Evolutionary conservation across 352 stramenopile species (phyloP), one percentile per base, ranked within the genome.

Genomic region (Pythium folliculosum): DNA sequence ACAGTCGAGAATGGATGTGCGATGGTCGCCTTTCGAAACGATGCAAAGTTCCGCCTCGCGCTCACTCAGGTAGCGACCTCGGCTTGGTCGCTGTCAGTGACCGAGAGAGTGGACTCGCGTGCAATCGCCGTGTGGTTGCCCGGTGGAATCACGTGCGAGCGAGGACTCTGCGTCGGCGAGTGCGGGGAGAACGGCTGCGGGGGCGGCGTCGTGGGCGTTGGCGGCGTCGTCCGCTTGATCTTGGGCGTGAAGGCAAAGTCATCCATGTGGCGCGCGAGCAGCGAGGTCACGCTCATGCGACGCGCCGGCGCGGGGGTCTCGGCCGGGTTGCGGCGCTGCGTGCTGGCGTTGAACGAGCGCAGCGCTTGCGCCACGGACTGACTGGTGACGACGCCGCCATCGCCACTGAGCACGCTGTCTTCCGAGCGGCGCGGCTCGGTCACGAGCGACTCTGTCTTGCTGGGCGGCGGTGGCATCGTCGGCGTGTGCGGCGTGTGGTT

Each of bases 151-250:
- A 1, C 17, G 10, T 49, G 4, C 14, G 9, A 16, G 14, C 48
- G 4, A 21, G 45, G 44, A n/a, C 57, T 63, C 19, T 63, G 22
- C 12, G 14, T 51, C 6, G 57, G 57, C 32, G 57, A 48, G 27
- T 55, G 27, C 8, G 57, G 57, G 12, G 57, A 47, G 30, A 63
- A 63, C 2, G 40, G 27, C 25, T 52, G 44, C 57, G 30, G 57
- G n/a, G 57, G 44, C 44, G 57, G 57, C 44, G 57, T 63, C 27
- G 30, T 55, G 9, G 57, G 27, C 57, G 57, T 55, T 22, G 21
- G 17, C 13, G 44, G 57, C 0, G 25, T 21, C 25, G 17, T 1
- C 7, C 0, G 5, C 21, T n/a, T 12, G 27, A 32, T 32, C 47
- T 50, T 50, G 32, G 49, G 35, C 14, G 59, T 56, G 14, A 44